A percentile compares a stretch with the other conserved stretches of the same genome.
Conservation (phyloP, 106 monocot species). For the Dendrobium officinale region DNA sequence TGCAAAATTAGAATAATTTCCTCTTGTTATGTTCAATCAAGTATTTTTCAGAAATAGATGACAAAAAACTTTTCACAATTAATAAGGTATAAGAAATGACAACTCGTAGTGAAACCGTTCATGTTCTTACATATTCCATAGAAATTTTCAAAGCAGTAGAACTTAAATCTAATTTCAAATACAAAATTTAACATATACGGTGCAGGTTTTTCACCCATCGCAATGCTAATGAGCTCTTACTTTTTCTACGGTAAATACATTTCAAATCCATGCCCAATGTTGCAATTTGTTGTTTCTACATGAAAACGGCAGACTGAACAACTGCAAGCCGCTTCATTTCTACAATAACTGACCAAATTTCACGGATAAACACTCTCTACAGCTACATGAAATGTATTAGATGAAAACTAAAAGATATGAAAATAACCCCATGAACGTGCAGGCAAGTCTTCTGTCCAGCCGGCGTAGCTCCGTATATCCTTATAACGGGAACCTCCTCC, state of each 20-base stretch:
- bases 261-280: neutral
- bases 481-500: constrained; percentile 80
- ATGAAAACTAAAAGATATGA: neutral
- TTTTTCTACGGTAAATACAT: neutral
- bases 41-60: too few relatives aligned
- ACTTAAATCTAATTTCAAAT: neutral
- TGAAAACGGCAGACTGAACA: too few relatives aligned
- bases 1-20: too few relatives aligned
- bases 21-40: too few relatives aligned
- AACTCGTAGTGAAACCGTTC: neutral
- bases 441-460: constrained; percentile 94
- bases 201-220: neutral
- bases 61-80: neutral
- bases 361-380: neutral
- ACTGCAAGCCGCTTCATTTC: neutral
- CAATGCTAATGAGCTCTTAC: neutral
- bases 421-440: constrained; percentile 76
- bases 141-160: neutral
- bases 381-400: neutral
- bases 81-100: neutral
- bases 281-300: too few relatives aligned
- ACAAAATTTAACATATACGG: neutral
- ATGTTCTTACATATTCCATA: neutral
- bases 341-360: neutral
- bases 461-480: constrained; percentile 80